Conservation (phyloP, 2,329 filamentous ascomycete genomes). For the Endoconidiophora laricicola region DNA sequence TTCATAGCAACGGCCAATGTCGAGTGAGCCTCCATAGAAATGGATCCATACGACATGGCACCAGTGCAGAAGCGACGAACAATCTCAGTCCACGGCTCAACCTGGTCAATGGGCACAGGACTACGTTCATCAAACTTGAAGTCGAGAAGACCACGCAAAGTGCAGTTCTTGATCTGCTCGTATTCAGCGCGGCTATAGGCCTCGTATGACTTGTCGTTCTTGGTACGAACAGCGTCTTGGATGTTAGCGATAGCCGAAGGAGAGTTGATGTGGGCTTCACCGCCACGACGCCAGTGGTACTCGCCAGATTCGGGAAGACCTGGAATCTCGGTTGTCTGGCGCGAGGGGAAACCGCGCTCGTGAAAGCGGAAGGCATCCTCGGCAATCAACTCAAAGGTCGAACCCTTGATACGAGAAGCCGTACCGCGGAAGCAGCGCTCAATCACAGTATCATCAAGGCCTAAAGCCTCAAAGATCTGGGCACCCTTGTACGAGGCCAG, state of each 20-base stretch:
- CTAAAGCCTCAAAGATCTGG: constrained; percentile 92
- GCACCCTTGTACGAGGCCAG: constrained; percentile 93
- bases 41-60: constrained; percentile 97
- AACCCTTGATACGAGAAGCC: constrained; percentile 81
- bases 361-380: constrained; percentile 91
- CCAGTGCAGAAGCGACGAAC: constrained; percentile 92
- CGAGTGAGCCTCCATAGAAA: constrained; percentile 96
- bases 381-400: constrained; percentile 85
- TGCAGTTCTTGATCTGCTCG: constrained; percentile 93
- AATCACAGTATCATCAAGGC: constrained; percentile 79
- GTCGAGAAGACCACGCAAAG: constrained; percentile 80
- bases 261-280: constrained; percentile 89
- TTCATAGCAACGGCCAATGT: constrained; percentile 96
- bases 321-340: constrained; percentile 56
- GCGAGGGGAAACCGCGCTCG: constrained; percentile 77
- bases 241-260: constrained; percentile 91
- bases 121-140: constrained; percentile 83
- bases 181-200: constrained; percentile 87
- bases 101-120: constrained; percentile 84
- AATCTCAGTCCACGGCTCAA: constrained; percentile 96
- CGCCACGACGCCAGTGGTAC: constrained; percentile 96
- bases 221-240: constrained; percentile 86
- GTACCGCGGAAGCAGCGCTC: constrained; percentile 92
- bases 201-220: constrained; percentile 98
- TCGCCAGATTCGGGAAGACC: constrained; percentile 85